Conservation (phyloP, 345 rosid species). For the Erysimum cheiranthoides region DNA sequence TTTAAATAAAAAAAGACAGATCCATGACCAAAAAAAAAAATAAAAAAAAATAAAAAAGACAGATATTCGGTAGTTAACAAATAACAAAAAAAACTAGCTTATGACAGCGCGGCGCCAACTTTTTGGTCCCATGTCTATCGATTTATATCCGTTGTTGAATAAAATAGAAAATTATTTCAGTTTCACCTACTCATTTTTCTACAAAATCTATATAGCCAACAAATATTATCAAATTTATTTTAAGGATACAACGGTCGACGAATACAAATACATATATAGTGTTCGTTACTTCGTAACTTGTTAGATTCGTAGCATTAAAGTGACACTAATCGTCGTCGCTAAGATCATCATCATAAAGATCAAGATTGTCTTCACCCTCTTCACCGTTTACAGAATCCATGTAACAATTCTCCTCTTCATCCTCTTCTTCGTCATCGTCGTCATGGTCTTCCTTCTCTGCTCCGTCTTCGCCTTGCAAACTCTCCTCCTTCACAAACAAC, state of each 20-base stretch:
- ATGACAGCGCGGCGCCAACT: conserved; percentile 40
- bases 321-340: conserved; percentile 45
- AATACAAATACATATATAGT: neutral
- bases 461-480: conserved; percentile 31
- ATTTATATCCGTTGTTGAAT: neutral
- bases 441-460: conserved; percentile 35
- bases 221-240: neutral
- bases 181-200: neutral
- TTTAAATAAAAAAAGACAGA: no score
- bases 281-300: conserved; percentile 22
- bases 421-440: conserved; percentile 28
- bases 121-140: conserved; percentile 13
- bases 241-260: conserved; percentile 6
- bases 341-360: conserved; percentile 52
- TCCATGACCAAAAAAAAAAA: no score
- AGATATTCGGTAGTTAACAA: conserved; percentile 35
- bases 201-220: conserved; percentile 2
- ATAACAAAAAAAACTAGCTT: conserved; percentile 13
- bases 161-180: neutral
- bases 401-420: conserved; percentile 24
- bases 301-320: conserved; percentile 4
- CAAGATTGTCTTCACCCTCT: conserved; percentile 47
- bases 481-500: conserved; percentile 43
- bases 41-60: neutral
- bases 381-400: conserved; percentile 32